phyloP scores from a whole-genome alignment of 495 filamentous ascomycete genomes.

The Aspergillus egyptiacus region DNA sequence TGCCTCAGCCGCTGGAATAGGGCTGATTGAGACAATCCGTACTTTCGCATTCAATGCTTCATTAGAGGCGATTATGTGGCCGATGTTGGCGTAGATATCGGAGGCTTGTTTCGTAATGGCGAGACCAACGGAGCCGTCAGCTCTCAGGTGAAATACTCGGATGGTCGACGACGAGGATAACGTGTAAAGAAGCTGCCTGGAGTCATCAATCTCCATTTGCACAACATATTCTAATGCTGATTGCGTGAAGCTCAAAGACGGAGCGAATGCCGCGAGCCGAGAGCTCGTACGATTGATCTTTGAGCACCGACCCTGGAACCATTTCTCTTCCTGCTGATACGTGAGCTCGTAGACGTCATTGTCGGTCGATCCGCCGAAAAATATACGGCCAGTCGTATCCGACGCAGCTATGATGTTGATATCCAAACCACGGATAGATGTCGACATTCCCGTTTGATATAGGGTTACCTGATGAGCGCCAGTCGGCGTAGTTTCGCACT shows the following conservation, averaged over 20 bases:
- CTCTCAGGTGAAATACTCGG: slow-evolving; percentile 72
- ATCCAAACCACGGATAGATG: slow-evolving; percentile 63
- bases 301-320: slow-evolving; percentile 78
- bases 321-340: slow-evolving; percentile 94
- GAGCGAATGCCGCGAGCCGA: slow-evolving; percentile 65
- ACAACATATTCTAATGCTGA: slow-evolving; percentile 55
- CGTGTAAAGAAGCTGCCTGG: slow-evolving; percentile 80
- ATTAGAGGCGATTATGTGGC: slow-evolving; percentile 67
- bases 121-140: slow-evolving; percentile 44
- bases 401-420: slow-evolving; percentile 74
- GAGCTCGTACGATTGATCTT: slow-evolving; percentile 82
- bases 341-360: slow-evolving; percentile 87
- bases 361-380: slow-evolving; percentile 75
- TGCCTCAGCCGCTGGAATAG: slow-evolving; percentile 75
- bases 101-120: slow-evolving; percentile 52
- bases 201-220: slow-evolving; percentile 82
- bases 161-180: slow-evolving; percentile 82
- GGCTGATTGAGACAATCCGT: slow-evolving; percentile 73
- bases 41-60: slow-evolving; percentile 62
- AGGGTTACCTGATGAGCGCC: slow-evolving; percentile 66
- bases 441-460: slow-evolving; percentile 77
- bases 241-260: slow-evolving; percentile 47
- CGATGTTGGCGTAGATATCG: slow-evolving; percentile 59
- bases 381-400: slow-evolving; percentile 73
- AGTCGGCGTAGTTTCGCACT: slow-evolving; percentile 51